A percentile compares a stretch with the other conserved stretches of the same genome.
Conservation (phyloP, 2,329 filamentous ascomycete genomes). For the Paecilomyces sp. region DNA sequence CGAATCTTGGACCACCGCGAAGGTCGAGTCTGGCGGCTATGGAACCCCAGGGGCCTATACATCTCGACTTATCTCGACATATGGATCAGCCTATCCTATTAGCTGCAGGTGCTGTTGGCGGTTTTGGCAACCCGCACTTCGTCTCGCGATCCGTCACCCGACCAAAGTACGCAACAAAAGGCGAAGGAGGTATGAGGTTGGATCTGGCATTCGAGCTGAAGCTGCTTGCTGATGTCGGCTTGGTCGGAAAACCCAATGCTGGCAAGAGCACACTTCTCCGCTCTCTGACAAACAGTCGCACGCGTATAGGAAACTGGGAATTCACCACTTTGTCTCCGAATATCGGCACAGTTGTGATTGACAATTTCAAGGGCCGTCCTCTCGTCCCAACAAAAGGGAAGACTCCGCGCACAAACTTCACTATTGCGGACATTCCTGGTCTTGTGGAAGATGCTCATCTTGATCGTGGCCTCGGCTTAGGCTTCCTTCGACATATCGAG, state of each 20-base stretch:
- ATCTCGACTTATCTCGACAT: conserved; percentile 64
- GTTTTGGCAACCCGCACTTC: conserved; percentile 91
- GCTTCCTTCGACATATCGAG: conserved; percentile 90
- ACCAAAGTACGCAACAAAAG: conserved; percentile 83
- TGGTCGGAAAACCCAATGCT: conserved; percentile 92
- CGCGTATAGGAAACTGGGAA: conserved; percentile 87
- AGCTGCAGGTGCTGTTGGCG: conserved; percentile 79
- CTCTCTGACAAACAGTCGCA: conserved; percentile 78
- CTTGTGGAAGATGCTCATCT: conserved; percentile 88
- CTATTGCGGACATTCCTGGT: conserved; percentile 91
- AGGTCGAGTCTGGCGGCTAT: conserved; percentile 53
- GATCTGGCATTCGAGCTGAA: conserved; percentile 86
- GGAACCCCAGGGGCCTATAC: conserved; percentile 66
- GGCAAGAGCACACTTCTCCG: conserved; percentile 91
- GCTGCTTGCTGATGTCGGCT: conserved; percentile 85
- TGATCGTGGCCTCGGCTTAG: conserved; percentile 82
- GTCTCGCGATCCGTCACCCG: conserved; percentile 64
- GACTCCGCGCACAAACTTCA: conserved; percentile 69
- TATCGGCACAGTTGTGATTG: conserved; percentile 90
- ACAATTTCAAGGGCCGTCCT: conserved; percentile 75
- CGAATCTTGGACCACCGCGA: conserved; percentile 48
- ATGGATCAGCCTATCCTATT: conserved; percentile 80
- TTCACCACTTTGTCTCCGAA: conserved; percentile 95
- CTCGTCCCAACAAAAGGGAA: conserved; percentile 41
- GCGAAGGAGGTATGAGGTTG: conserved; percentile 70